Percentiles rank a stretch among this genome's conserved stretches.
Conservation (phyloP, 2,329 filamentous ascomycete species). For the Paecilomyces sp. region DNA sequence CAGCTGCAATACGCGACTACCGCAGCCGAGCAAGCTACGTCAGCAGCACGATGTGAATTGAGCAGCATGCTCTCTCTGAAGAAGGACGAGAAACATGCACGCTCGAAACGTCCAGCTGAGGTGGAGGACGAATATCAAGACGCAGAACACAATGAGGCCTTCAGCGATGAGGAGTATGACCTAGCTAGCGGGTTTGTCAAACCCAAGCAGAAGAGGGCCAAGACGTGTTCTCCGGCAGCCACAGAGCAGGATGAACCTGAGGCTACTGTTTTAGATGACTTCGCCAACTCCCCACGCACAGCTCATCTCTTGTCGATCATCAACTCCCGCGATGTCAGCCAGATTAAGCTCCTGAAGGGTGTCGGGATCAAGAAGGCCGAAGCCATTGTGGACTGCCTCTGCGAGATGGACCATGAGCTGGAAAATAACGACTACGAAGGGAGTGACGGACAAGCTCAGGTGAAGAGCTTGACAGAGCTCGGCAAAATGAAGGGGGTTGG, state of each 20-base stretch:
- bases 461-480: slow-evolving; percentile 33
- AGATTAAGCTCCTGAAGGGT: slow-evolving; percentile 41
- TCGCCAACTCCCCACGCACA: slow-evolving; percentile 33
- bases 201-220: slow-evolving; percentile 20
- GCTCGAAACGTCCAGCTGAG: slow-evolving; percentile 21
- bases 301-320: slow-evolving; percentile 38
- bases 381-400: slow-evolving; percentile 40
- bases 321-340: slow-evolving; percentile 38
- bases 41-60: slow-evolving; percentile 14
- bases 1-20: slow-evolving; percentile 10
- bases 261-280: slow-evolving; percentile 7
- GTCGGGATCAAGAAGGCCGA: slow-evolving; percentile 43
- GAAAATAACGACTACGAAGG: slow-evolving; percentile 9
- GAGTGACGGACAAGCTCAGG: slow-evolving; percentile 20
- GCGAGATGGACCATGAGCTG: slow-evolving; percentile 31
- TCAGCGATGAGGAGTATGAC: slow-evolving; percentile 24
- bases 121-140: slow-evolving; percentile 26
- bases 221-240: slow-evolving; percentile 12
- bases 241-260: slow-evolving; percentile 8
- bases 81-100: slow-evolving; percentile 17
- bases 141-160: slow-evolving; percentile 13
- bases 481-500: slow-evolving; percentile 39
- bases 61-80: slow-evolving; percentile 28
- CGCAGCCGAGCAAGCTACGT: slow-evolving; percentile 8
- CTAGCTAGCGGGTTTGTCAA: slow-evolving; percentile 2